These are phyloP conservation scores for Urtica urens DNA, from an alignment of 306 rosid genomes.

Conservation along the genomic window DNA sequence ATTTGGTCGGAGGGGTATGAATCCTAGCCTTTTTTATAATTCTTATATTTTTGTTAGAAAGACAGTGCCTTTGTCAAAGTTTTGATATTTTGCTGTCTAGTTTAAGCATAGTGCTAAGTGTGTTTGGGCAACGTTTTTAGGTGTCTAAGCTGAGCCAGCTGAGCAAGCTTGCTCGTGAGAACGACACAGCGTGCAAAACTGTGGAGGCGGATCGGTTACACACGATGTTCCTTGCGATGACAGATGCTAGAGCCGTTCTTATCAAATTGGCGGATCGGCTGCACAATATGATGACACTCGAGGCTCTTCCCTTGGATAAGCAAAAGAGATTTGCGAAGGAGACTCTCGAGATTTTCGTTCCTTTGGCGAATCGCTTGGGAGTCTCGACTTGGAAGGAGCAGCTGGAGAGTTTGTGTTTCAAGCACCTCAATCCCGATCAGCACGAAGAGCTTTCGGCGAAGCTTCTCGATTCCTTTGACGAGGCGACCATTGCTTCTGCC, in stretches of 20 bases:
- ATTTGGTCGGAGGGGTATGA: conserved; percentile 90
- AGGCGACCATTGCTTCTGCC: conserved; percentile 69
- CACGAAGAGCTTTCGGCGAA: conserved; percentile 61
- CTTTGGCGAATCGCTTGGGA: conserved; percentile 89
- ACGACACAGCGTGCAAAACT: conserved; percentile 67
- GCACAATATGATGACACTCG: conserved; percentile 90
- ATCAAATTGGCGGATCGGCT: conserved; percentile 87
- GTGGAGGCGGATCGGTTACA: conserved; percentile 90
- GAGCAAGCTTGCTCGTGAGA: conserved; percentile 93
- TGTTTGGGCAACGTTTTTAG: conserved; percentile 27
- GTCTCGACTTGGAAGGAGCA: conserved; percentile 88
- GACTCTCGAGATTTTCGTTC: conserved; percentile 94
- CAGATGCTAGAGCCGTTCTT: conserved; percentile 94
- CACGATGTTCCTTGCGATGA: conserved; percentile 98
- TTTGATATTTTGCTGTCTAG: background rate
- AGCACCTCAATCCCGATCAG: conserved; percentile 68
- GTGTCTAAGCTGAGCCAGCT: conserved; percentile 88
- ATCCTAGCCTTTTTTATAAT: background rate
- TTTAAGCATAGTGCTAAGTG: background rate
- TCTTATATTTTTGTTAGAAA: background rate
- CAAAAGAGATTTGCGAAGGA: conserved; percentile 92
- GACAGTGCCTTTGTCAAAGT: background rate
- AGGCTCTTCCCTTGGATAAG: conserved; percentile 59
- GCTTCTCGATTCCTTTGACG: conserved; percentile 67
- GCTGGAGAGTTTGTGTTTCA: conserved; percentile 76